A percentile compares a stretch with the other conserved stretches of the same genome.
Conservation (phyloP, 768 basidiomycete genomes). For the Rhizopogon salebrosus region DNA sequence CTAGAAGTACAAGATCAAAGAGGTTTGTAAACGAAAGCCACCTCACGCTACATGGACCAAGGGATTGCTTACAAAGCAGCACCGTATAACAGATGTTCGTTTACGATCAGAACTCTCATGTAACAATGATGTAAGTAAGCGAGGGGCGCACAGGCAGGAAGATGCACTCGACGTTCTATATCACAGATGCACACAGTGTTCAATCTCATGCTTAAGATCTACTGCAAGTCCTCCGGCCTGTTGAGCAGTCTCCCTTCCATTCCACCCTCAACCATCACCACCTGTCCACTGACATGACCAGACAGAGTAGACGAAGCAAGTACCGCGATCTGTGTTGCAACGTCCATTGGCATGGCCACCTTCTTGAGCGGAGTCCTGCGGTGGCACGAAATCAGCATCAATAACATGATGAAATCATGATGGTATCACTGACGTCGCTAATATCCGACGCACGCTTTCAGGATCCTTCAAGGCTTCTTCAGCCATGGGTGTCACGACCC, state of each 20-base stretch:
- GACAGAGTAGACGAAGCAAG: slow-evolving; percentile 58
- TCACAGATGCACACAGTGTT: not conserved
- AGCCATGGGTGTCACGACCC: slow-evolving; percentile 62
- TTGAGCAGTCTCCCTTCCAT: slow-evolving; percentile 70
- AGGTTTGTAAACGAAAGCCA: not conserved
- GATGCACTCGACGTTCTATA: not conserved
- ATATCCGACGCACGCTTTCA: slow-evolving; percentile 44
- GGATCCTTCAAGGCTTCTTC: slow-evolving; percentile 54
- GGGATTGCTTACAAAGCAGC: not conserved
- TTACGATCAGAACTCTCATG: not conserved
- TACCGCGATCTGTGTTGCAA: slow-evolving; percentile 60
- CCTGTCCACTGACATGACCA: slow-evolving; percentile 67
- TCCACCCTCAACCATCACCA: slow-evolving; percentile 68
- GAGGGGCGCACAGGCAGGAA: not conserved
- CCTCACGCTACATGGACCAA: not conserved
- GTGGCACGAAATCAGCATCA: not conserved
- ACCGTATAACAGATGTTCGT: too few relatives aligned
- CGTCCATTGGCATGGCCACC: slow-evolving; percentile 53
- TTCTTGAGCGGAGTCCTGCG: slow-evolving; percentile 66
- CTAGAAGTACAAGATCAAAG: slow-evolving; percentile 11
- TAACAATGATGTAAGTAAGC: not conserved
- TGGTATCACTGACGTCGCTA: slow-evolving; percentile 55
- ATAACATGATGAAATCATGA: not conserved
- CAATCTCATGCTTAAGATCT: too few relatives aligned
- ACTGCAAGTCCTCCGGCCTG: slow-evolving; percentile 29